Conservation (phyloP, 2,329 filamentous ascomycete species). For the Daldinia eschscholtzii region DNA sequence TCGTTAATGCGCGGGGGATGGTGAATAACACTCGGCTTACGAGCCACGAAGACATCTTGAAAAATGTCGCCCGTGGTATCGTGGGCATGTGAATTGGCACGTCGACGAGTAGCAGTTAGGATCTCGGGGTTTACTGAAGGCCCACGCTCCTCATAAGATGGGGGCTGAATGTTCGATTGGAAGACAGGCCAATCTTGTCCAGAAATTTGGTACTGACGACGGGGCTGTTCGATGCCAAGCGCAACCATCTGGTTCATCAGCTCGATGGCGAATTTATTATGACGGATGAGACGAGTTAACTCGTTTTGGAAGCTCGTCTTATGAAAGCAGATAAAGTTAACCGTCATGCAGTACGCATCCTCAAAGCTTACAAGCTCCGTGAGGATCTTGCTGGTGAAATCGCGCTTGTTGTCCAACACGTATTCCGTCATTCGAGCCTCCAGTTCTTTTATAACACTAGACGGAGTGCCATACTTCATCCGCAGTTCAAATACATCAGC, state of each 20-base stretch:
- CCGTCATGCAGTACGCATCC: constrained; percentile 85
- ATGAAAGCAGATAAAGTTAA: constrained; percentile 98
- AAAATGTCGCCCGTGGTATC: constrained; percentile 55
- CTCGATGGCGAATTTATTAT: constrained; percentile 94
- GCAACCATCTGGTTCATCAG: constrained; percentile 88
- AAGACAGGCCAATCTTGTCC: constrained; percentile 75
- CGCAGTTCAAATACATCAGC: constrained; percentile 87
- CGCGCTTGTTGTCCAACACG: constrained; percentile 85
- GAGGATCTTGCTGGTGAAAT: constrained; percentile 87
- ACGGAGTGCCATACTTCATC: constrained; percentile 88
- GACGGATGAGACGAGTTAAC: constrained; percentile 85
- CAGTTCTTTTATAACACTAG: constrained; percentile 83
- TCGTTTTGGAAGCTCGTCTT: constrained; percentile 98
- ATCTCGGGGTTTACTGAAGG: constrained; percentile 45
- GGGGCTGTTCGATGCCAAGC: constrained; percentile 86
- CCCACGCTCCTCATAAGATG: constrained; percentile 47
- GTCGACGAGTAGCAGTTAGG: constrained; percentile 47
- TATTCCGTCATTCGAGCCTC: constrained; percentile 86
- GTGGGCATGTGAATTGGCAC: constrained; percentile 47
- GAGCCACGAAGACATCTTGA: constrained; percentile 61
- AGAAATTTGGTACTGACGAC: constrained; percentile 77
- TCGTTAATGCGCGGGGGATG: constrained; percentile 49
- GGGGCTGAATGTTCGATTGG: constrained; percentile 55
- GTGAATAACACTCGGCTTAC: constrained; percentile 48
- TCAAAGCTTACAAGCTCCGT: constrained; percentile 85